Base-by-base conservation (phyloP, 345 rosid genomes). In the Geranium rotundifolium region DNA sequence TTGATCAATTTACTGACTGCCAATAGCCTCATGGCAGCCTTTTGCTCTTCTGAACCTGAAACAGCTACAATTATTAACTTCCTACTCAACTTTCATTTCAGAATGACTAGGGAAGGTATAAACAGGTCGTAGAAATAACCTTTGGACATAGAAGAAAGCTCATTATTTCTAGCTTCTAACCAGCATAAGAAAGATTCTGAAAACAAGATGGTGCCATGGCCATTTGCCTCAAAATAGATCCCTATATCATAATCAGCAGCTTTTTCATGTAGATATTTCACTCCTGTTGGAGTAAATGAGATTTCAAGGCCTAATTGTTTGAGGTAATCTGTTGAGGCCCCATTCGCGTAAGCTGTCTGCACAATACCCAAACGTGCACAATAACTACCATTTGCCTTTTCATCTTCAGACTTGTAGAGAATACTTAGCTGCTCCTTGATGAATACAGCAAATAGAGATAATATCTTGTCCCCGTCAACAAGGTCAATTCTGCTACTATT, bases 321-420 rank as follows among this genome's bases (percentile, higher is more conserved):
- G 10, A 93, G 81, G 71, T 81, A 90, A 77, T 79, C 76, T 1
- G 96, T 79, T 29, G 99, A 88, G 17, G 99, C 99, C 56, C 97
- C 96, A 70, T 93, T 93, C 0, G 97, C 99, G 20, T 93, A 93
- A 71, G 99, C 97, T 64, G 99, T 93, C 75, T 90, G 99, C 62
- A 93, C 84, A 63, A 82, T 79, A 61, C 95, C 96, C 60, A 93
- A 73, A 58, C 82, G 72, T 72, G 91, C 74, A 49, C 69, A 70
- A 55, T 69, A 76, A 64, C 65, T 65, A 23, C 59, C 71, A 17
- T 59, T 61, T 66, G 37, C 37, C 37, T 31, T 31, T 31, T 71
- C 63, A 65, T 50, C 76, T 27, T 70, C 72, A 60, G 64, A 80
- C 49, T 19, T 69, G 60, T 55, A 59, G 18, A 93, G 76, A 72